Evolutionary conservation across 1,284 basidiomycete species (phyloP).

Genomic region (Ceratobasidium papillatum): DNA sequence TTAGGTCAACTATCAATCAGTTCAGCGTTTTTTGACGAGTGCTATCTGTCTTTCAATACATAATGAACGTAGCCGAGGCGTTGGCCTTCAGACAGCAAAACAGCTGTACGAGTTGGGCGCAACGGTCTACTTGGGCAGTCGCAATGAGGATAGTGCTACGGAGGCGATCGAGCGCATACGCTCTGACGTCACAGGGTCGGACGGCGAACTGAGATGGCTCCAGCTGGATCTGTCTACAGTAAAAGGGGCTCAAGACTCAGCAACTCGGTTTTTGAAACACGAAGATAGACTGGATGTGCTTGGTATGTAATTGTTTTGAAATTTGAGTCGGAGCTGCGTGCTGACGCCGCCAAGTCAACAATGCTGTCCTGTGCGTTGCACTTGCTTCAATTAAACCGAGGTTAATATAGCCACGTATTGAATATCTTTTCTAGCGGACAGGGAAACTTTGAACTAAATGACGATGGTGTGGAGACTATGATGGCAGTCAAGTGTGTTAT

Average conservation of each 20-base stretch:
- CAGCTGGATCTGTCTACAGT: neutral
- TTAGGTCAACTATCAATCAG: too few relatives aligned
- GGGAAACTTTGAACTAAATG: neutral
- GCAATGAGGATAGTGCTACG: neutral
- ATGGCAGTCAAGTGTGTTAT: neutral
- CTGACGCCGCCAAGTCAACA: neutral
- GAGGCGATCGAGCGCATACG: neutral
- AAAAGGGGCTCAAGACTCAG: neutral
- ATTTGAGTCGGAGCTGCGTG: neutral
- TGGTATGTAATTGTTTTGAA: neutral
- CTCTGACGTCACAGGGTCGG: neutral
- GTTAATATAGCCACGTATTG: neutral
- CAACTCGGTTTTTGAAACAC: neutral
- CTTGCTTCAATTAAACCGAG: neutral
- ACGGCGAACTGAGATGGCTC: neutral
- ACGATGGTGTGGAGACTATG: neutral
- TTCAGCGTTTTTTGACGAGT: neutral
- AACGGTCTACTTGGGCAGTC: neutral
- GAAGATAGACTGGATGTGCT: neutral
- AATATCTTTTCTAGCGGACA: neutral
- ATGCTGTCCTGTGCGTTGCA: neutral
- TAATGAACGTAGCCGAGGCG: neutral
- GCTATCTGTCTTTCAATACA: neutral
- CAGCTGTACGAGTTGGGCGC: neutral
- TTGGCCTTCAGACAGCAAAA: neutral